These are phyloP conservation scores for Fusarium succisae DNA, from an alignment of 2,329 filamentous ascomycete genomes.

Conservation along the genomic window DNA sequence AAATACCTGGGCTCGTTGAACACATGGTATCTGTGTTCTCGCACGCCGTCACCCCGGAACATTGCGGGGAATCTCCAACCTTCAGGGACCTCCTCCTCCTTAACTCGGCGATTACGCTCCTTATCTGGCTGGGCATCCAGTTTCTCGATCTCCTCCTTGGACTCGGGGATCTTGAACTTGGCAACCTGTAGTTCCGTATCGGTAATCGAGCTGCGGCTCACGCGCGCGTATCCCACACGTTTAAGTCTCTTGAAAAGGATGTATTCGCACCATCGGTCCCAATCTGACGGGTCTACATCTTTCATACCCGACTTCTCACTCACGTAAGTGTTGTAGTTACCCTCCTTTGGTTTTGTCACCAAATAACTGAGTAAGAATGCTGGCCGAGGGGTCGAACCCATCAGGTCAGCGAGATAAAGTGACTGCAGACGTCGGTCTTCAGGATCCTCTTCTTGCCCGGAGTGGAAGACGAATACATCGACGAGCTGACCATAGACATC, in stretches of 20 bases:
- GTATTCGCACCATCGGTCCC: slow-evolving; percentile 99
- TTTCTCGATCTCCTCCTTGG: slow-evolving; percentile 63
- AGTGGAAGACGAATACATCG: slow-evolving; percentile 98
- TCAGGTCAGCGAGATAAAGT: slow-evolving; percentile 85
- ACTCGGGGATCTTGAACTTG: slow-evolving; percentile 85
- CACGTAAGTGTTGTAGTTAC: slow-evolving; percentile 97
- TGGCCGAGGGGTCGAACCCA: slow-evolving; percentile 84
- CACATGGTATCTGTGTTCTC: slow-evolving; percentile 93
- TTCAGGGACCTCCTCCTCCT: slow-evolving; percentile 78
- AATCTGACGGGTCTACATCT: slow-evolving; percentile 91
- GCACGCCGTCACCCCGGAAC: slow-evolving; percentile 86
- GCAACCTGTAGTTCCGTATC: slow-evolving; percentile 97
- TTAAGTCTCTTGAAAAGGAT: slow-evolving; percentile 92
- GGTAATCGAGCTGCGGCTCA: slow-evolving; percentile 90
- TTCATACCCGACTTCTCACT: slow-evolving; percentile 88
- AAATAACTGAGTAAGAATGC: slow-evolving; percentile 90
- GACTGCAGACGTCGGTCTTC: slow-evolving; percentile 90
- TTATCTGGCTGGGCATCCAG: slow-evolving; percentile 57
- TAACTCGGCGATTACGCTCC: slow-evolving; percentile 65
- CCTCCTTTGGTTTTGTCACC: slow-evolving; percentile 87
- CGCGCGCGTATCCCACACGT: slow-evolving; percentile 87
- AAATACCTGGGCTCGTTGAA: slow-evolving; percentile 90
- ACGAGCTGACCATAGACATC: slow-evolving; percentile 90
- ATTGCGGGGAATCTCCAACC: slow-evolving; percentile 84
- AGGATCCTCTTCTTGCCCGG: slow-evolving; percentile 94